Base-by-base conservation (phyloP, 2,329 filamentous ascomycete species). In the Colletotrichum lindemuthianum region DNA sequence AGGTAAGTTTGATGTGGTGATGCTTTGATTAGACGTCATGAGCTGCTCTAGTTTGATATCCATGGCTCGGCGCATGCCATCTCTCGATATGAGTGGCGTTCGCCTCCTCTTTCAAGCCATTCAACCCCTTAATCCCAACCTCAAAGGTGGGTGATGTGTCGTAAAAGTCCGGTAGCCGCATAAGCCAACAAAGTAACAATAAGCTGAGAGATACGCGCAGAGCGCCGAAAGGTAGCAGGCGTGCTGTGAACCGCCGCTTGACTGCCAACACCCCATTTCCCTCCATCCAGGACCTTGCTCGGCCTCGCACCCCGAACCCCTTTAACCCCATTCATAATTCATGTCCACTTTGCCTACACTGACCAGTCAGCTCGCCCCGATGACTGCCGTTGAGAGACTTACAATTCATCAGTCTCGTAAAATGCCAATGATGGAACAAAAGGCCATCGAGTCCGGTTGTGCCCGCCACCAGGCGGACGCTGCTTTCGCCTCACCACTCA, bases 391-490 rank as follows among this genome's bases (percentile, higher is more conserved):
- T 8, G 11, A 33, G 16, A 49, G 47, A 24, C 58, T 57, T 57
- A 65, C 63, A 56, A 45, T 16, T 60, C 48, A 54, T 65, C 41
- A 24, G 47, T 57, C 9, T 45, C 49, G n/a, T 54, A 7, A 10
- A 24, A 54, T 32, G 34, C 1, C 33, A 13, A 33, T 36, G 10
- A 32, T 39, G 4, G 4, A 40, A 3, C 8, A 47, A 24, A 1
- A 43, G 12, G 41, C 13, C 41, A 15, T 43, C 15, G 13, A 43
- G 11, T 43, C 41, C 41, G 13, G 13, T n/a, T 24, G 24, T 24
- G 24, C 15, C 41, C 41, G 41, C 41, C 7, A 8, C 41, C 4
- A 10, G 9, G 37, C 9, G 9, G 37, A 10, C 37, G 37, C 37
- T 9, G 13, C 37, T 40, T 39, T 13, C 37, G 9, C 3, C 13